phyloP scores from a whole-genome alignment of 2,329 filamentous ascomycete species.

The Trichoderma sp. region DNA sequence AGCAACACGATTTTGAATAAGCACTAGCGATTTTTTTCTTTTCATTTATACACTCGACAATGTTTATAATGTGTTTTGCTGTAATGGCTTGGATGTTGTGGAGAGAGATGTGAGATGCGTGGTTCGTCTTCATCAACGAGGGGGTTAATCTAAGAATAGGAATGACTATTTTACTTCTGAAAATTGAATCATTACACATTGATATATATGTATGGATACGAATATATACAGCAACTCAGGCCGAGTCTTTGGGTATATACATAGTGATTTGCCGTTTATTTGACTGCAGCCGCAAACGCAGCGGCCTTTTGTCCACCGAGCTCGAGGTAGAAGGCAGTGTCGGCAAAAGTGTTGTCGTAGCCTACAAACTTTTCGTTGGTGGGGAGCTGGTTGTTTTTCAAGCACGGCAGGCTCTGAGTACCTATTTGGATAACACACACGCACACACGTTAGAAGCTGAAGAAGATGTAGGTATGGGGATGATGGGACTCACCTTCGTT shows the following conservation, averaged over 20 bases:
- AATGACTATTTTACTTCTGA: not conserved
- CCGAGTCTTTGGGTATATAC: not conserved
- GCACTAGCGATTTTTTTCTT: slow-evolving; percentile 3
- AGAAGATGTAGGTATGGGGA: not conserved
- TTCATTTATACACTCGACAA: not conserved
- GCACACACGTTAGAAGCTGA: not conserved
- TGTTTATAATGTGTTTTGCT: not conserved
- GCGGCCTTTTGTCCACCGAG: slow-evolving; percentile 11
- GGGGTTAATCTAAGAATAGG: not conserved
- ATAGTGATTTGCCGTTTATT: not conserved
- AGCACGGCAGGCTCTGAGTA: slow-evolving; percentile 1
- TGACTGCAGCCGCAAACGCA: not conserved
- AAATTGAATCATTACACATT: not conserved
- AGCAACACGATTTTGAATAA: not conserved
- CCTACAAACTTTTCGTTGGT: slow-evolving; percentile 16
- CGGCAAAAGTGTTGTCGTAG: slow-evolving; percentile 6
- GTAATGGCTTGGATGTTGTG: not conserved
- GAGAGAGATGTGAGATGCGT: not conserved
- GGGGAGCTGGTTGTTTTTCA: slow-evolving; percentile 8
- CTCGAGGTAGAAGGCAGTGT: not conserved
- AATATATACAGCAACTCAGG: not conserved
- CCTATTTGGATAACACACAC: not conserved
- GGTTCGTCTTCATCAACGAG: not conserved
- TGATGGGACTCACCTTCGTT: not conserved
- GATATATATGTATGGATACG: not conserved